Evolutionary conservation across 805 yeast genomes (phyloP), one percentile per base, ranked within the genome.

Genomic region (Teunomyces cretensis): DNA sequence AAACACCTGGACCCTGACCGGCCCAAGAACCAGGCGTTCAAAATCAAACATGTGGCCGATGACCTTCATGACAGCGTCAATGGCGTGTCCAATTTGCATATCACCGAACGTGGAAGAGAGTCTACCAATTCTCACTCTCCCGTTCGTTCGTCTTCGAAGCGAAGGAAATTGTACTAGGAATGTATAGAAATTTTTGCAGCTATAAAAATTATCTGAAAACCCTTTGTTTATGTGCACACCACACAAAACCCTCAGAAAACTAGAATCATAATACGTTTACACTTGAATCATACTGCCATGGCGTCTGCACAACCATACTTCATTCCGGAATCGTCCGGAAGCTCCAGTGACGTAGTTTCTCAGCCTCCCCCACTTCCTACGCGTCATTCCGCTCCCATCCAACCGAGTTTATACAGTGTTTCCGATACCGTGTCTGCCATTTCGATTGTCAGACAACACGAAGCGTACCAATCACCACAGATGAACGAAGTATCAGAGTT

Each of bases 401-500:
- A 35, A 13, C 38, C 38, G 9, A 17, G 14, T 17, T 37, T 47
- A 13, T 54, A 54, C 46, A 48, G 36, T 30, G 46, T 54, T 22
- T 45, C 54, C 4, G 62, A 57, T 43, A 46, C 50, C 19, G 42
- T 64, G 2, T 55, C 65, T 13, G 49, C 51, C 14, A 58, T 64
- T 6, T 51, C 59, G 11, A 44, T 56, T 7, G 48, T 56, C 17
- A 48, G 68, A 42, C 68, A 63, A 41, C 48, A 49, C 24, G 66
- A 62, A 43, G 22, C 54, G 6, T 61, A 60, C 38, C 44, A 48
- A 16, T 54, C 60, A 9, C 62, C 64, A 1, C 50, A 43, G 36
- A 50, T 62, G 55, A 61, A 64, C 44, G 68, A 64, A 43, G 44
- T 52, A 9, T 57, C 62, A 3, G 68, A 64, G 37, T 48, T 57